phyloP scores from a whole-genome alignment of 139 green algal species.

The Volvox africanus region DNA sequence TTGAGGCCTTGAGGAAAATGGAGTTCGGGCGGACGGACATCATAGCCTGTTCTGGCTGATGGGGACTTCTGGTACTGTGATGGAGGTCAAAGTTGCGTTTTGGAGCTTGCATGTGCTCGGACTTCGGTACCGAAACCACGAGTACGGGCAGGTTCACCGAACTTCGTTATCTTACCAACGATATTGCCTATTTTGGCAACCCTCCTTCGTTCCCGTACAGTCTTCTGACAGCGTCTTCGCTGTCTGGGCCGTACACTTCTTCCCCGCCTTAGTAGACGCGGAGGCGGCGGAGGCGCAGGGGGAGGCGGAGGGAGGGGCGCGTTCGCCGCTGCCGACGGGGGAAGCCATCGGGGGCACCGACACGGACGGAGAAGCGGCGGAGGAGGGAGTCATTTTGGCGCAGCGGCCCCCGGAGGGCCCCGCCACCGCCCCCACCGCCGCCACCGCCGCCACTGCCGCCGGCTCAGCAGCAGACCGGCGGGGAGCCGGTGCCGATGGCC shows the following conservation, averaged over 20 bases:
- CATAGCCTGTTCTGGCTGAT: too few relatives aligned
- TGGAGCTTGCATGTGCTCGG: too few relatives aligned
- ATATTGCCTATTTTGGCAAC: too few relatives aligned
- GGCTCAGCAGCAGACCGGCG: not conserved
- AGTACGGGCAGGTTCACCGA: too few relatives aligned
- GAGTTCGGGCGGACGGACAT: too few relatives aligned
- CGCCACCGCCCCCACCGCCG: too few relatives aligned
- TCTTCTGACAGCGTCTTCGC: slow-evolving; percentile 29
- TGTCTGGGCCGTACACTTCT: slow-evolving; percentile 11
- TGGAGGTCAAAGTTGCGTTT: too few relatives aligned
- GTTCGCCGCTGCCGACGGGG: not conserved
- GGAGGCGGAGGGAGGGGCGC: not conserved
- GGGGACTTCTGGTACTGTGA: too few relatives aligned
- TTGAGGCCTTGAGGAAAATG: too few relatives aligned
- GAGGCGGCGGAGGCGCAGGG: not conserved
- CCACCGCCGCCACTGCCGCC: not conserved
- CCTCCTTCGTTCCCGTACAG: not conserved
- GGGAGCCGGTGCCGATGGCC: not conserved
- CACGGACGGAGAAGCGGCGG: not conserved
- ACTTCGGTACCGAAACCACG: too few relatives aligned
- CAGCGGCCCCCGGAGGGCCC: slow-evolving; percentile 4
- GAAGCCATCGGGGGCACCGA: not conserved
- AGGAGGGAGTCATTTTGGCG: not conserved
- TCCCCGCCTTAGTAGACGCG: slow-evolving; percentile 30
- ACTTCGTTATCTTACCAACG: too few relatives aligned